Base-by-base conservation (phyloP, 345 rosid species). In the Tarenaya hassleriana region DNA sequence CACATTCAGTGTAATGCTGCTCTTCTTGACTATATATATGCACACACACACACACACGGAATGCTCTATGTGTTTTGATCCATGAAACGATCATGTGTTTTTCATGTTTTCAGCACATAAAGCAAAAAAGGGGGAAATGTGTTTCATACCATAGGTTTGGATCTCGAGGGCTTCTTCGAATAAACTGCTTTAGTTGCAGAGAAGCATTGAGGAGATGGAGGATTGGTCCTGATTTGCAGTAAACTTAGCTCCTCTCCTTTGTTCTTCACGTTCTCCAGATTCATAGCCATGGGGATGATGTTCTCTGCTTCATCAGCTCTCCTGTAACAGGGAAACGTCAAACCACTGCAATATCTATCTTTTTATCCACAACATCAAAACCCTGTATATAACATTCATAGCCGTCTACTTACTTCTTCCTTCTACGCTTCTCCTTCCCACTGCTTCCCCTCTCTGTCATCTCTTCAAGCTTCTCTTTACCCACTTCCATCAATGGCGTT, bases 201-300 rank as follows among this genome's bases (percentile, higher is more conserved):
- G 70, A 92, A 85, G 73, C 98, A 88, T 62, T 85, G 98, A 34
- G 97, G 98, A 44, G 98, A 85, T 58, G 98, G 98, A 71, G 98
- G 98, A 56, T 75, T 81, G n/a, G 86, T 83, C 56, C 88, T 78
- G 40, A 81, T 80, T 43, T 77, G 94, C 67, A 78, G 64, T 34
- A 77, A 41, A 13, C 70, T 69, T 16, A 56, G 66, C 24, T 78
- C 81, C n/a, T 75, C 72, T 63, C 73, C 79, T 68, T 75, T 80
- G 47, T 46, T 69, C 79, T 73, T 77, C 51, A 78, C 59, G 51
- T 66, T 82, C 81, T 69, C 91, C 68, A 86, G 59, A 41, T 84
- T 78, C 39, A 69, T 33, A 0, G 77, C 78, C 13, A 12, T n/a
- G 16, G 63, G 59, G 16, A 57, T 35, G 16, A 66, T 64, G 74